These are phyloP conservation scores for Microbotryum saponariae DNA, from an alignment of 1,284 basidiomycete species.

Conservation along the genomic window DNA sequence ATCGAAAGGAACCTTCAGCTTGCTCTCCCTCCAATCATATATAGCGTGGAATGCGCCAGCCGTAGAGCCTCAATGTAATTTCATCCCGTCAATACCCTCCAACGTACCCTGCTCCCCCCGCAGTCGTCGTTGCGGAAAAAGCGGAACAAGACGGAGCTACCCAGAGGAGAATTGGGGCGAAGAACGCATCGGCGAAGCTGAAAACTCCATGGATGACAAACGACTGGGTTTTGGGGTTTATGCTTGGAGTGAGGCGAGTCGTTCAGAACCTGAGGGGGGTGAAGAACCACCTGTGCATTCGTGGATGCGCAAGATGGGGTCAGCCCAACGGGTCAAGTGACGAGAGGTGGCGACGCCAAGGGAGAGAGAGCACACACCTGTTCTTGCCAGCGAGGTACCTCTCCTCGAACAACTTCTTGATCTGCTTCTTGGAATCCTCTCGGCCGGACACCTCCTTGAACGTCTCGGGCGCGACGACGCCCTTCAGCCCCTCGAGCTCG, in stretches of 20 bases:
- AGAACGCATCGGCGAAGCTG: no score
- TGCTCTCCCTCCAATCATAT: no score
- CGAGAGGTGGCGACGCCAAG: background rate
- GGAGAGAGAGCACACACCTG: constrained; percentile 45
- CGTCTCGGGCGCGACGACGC: constrained; percentile 68
- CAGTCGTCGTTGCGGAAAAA: no score
- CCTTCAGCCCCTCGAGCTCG: constrained; percentile 87
- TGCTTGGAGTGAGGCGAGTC: background rate
- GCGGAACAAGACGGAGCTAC: no score
- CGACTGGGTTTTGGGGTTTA: no score
- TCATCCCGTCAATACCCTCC: no score
- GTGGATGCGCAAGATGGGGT: background rate
- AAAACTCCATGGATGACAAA: no score
- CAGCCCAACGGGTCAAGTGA: background rate
- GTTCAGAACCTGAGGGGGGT: constrained; percentile 52
- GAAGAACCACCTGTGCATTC: constrained; percentile 64
- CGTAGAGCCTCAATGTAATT: no score
- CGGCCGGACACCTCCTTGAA: constrained; percentile 91
- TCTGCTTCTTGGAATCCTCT: constrained; percentile 85
- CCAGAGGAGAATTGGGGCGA: no score
- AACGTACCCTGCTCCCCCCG: no score
- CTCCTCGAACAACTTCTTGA: constrained; percentile 93
- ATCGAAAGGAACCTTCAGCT: no score
- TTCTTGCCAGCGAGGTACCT: constrained; percentile 84
- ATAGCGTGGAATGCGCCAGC: no score